Conservation (phyloP, 1,284 basidiomycete genomes). For the Ganoderma boninense region DNA sequence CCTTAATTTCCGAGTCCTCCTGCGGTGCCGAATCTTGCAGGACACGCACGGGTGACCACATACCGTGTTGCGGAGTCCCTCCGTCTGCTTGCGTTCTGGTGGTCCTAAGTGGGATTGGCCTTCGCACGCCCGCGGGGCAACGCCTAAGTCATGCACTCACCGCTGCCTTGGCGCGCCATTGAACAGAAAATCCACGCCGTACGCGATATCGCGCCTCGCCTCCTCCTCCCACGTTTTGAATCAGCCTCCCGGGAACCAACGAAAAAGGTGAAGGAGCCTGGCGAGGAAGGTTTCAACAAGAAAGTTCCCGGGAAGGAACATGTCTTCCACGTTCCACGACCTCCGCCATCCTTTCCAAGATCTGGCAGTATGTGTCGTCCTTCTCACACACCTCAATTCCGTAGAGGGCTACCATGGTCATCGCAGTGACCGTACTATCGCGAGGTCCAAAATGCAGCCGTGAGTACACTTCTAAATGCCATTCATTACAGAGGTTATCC, state of each 20-base stretch:
- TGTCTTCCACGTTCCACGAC: conserved; percentile 25
- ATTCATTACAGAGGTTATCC: too few species aligned
- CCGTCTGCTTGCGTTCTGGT: too few species aligned
- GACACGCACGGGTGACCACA: too few species aligned
- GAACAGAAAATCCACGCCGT: conserved; percentile 23
- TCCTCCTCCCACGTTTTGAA: conserved; percentile 20
- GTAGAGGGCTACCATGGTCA: conserved; percentile 42
- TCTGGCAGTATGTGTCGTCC: conserved; percentile 30
- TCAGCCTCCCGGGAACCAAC: conserved; percentile 27
- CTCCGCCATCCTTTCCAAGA: conserved; percentile 14
- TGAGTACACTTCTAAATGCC: too few species aligned
- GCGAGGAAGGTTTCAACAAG: conserved; percentile 26
- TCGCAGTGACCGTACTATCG: conserved; percentile 36
- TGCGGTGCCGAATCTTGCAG: too few species aligned
- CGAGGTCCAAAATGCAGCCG: too few species aligned
- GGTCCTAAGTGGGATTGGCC: too few species aligned
- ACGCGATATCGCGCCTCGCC: conserved; percentile 17
- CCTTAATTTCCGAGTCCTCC: too few species aligned
- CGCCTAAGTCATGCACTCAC: too few species aligned
- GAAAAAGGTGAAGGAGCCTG: conserved; percentile 22
- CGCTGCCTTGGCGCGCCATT: conserved; percentile 15
- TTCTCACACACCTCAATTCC: conserved; percentile 39
- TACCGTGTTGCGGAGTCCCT: too few species aligned
- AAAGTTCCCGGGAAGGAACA: conserved; percentile 24
- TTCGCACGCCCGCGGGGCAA: too few species aligned